Evolutionary conservation across 1,139 yeast species (phyloP), one percentile per base, ranked within the genome.

Genomic region (Suhomyces yuchorum): DNA sequence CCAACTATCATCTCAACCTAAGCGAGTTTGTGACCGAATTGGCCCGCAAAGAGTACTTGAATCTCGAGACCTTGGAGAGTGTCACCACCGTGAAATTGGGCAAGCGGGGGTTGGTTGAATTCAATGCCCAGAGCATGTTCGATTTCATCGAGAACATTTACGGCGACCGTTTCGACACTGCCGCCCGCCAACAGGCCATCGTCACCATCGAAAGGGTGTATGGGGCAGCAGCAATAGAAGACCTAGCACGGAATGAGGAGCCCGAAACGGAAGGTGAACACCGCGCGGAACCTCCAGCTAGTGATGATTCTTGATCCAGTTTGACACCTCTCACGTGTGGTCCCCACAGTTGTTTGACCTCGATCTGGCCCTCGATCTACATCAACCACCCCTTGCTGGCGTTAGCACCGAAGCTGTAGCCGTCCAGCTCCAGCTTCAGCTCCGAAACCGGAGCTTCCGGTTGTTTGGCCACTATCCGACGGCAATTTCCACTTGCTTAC

Each of bases 31-130:
- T 75, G 12, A 53, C 51, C 2, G 77, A 72, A 30, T 57, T 74
- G 35, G 61, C 60, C n/a, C 65, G 57, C 50, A 55, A 56, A 37
- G 75, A 71, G n/a, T 75, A 74, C 51, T 41, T 75, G 7, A 49
- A 50, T 15, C 59, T 53, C 39, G 64, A 60, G n/a, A 42, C 47
- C 7, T 50, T 59, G 15, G 63, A 58, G 15, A 57, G 55, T 14
- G 49, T 53, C 9, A 52, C 54, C 8, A 65, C 62, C 40, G 73
- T 67, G 53, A 55, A 61, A 3, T 53, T 75, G 33, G 79, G 79
- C 0, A 56, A 62, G 39, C 55, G 76, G 32, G 62, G 73, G 3
- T 47, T 68, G 22, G 59, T 61, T 33, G 80, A 75, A 54, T 70
- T 73, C 46, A 55, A 60, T 3, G 73, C 77, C 0, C 50, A 55